Conservation (phyloP, 2,329 filamentous ascomycete species). For the Aureobasidium vineae region DNA sequence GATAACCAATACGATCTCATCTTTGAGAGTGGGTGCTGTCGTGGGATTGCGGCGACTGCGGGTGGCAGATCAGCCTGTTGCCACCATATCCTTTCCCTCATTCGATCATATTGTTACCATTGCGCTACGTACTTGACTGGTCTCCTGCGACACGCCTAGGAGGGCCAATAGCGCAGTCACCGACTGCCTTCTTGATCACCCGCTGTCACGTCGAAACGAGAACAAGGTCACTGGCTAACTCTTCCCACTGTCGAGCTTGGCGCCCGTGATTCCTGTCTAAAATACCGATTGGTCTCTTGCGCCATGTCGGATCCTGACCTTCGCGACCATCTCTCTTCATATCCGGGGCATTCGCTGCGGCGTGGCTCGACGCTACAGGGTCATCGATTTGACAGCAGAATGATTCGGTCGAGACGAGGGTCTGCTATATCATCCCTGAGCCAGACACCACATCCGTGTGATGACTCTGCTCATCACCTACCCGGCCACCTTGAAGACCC, state of each 20-base stretch:
- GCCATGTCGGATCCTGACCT: conserved; percentile 3
- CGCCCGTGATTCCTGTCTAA: neutral
- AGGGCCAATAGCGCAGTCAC: conserved; percentile 10
- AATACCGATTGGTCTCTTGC: conserved; percentile 22
- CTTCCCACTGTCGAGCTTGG: conserved; percentile 19
- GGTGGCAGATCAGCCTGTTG: conserved; percentile 7
- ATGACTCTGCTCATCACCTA: neutral
- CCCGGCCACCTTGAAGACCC: conserved; percentile 7
- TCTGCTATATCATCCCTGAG: conserved; percentile 7
- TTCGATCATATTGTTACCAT: conserved; percentile 8
- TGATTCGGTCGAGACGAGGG: conserved; percentile 21
- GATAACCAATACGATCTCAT: neutral
- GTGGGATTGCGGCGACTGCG: conserved; percentile 19
- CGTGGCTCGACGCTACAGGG: conserved; percentile 4
- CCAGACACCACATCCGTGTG: conserved; percentile 15
- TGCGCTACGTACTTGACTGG: conserved; percentile 1
- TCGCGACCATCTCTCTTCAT: conserved; percentile 9
- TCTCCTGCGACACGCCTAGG: neutral
- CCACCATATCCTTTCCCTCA: neutral
- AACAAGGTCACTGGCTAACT: neutral
- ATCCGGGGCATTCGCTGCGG: conserved; percentile 5
- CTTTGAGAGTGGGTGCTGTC: neutral
- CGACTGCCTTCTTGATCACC: conserved; percentile 7
- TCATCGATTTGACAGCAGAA: conserved; percentile 15
- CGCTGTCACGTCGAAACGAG: conserved; percentile 21